Percentiles rank a stretch among this genome's conserved stretches.
Conservation (phyloP, 202 grass and related monocot genomes). For the Elaeis oleifera region DNA sequence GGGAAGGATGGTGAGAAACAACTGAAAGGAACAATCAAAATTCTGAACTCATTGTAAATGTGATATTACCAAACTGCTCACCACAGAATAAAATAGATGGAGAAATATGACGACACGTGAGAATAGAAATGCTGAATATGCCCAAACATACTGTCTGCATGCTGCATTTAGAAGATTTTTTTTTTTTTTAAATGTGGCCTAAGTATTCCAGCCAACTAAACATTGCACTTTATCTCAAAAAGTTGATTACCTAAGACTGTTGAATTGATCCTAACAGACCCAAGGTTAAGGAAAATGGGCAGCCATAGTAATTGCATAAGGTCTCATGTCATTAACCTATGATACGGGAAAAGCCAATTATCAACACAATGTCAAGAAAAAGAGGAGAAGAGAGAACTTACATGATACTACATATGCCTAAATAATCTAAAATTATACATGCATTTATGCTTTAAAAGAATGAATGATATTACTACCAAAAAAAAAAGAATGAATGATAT, state of each 20-base stretch:
- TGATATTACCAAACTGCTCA: background rate
- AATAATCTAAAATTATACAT: too few species aligned
- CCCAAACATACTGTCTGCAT: conserved; percentile 17
- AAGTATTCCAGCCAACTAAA: background rate
- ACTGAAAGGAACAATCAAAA: too few species aligned
- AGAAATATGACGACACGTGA: conserved; percentile 9
- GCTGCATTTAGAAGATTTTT: conserved; percentile 7
- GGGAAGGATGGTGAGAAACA: too few species aligned
- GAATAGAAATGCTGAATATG: conserved; percentile 16
- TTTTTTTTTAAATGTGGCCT: too few species aligned
- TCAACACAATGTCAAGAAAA: background rate
- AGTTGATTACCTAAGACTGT: conserved; percentile 9
- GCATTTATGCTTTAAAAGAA: too few species aligned
- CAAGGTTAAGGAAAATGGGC: conserved; percentile 14
- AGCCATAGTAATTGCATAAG: conserved; percentile 3
- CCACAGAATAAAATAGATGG: conserved; percentile 21
- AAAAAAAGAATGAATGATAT: too few species aligned
- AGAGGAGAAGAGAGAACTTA: too few species aligned
- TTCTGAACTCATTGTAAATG: background rate
- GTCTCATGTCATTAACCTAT: conserved; percentile 7
- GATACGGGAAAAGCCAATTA: background rate
- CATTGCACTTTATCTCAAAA: background rate
- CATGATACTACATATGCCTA: too few species aligned
- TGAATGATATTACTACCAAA: too few species aligned
- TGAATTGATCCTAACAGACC: conserved; percentile 10